These are phyloP conservation scores for Xylaria sp. DNA, from an alignment of 2,329 filamentous ascomycete genomes.

Conservation along the genomic window DNA sequence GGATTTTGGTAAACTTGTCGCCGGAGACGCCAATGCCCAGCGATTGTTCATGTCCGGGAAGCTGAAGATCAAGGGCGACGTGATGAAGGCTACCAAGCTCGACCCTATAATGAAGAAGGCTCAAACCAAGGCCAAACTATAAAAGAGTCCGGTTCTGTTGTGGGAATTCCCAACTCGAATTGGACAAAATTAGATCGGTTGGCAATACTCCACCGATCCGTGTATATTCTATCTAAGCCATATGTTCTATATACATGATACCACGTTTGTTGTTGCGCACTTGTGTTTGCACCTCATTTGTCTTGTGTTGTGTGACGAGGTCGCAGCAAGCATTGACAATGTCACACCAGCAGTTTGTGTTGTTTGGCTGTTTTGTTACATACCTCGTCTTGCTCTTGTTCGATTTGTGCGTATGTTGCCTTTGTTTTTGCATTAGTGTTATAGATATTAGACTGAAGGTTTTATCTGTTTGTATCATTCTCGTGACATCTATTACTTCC, in stretches of 20 bases:
- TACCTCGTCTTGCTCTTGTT: not conserved
- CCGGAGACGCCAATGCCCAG: constrained; percentile 93
- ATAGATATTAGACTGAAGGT: not conserved
- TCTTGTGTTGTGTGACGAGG: not conserved
- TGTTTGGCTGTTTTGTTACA: not conserved
- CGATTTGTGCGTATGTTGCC: not conserved
- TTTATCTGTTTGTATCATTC: not conserved
- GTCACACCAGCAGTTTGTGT: not conserved
- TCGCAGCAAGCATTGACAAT: not conserved
- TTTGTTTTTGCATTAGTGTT: not conserved
- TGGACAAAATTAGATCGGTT: constrained; percentile 24
- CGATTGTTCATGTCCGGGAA: constrained; percentile 97
- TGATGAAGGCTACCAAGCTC: constrained; percentile 99
- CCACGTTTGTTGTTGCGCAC: constrained; percentile 5
- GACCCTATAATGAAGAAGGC: constrained; percentile 93
- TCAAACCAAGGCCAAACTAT: constrained; percentile 85
- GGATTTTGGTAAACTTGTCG: constrained; percentile 85
- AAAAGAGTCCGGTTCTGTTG: constrained; percentile 51
- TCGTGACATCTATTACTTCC: not conserved
- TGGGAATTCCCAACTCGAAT: constrained; percentile 11
- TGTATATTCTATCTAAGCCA: constrained; percentile 33
- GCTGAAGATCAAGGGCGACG: constrained; percentile 96
- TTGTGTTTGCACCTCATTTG: not conserved
- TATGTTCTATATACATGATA: constrained; percentile 31
- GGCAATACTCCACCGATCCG: constrained; percentile 12